Conservation (phyloP, 441 rosid species). For the Corymbia calophylla region DNA sequence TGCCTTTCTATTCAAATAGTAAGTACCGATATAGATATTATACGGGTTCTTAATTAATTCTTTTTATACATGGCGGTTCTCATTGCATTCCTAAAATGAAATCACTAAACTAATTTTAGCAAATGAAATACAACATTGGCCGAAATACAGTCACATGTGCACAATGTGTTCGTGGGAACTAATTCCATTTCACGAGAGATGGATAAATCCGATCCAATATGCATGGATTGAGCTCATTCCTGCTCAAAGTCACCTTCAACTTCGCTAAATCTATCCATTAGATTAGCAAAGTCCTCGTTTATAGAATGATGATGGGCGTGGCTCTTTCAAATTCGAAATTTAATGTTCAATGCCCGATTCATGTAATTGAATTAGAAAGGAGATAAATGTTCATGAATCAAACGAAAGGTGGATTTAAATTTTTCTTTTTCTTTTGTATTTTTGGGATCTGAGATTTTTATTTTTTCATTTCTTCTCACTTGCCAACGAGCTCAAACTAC, state of each 20-base stretch:
- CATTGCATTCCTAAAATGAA: background rate
- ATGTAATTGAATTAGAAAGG: background rate
- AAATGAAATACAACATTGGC: too few species aligned
- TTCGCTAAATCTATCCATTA: background rate
- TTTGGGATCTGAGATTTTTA: background rate
- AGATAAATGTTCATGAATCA: background rate
- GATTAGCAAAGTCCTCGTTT: fast-evolving
- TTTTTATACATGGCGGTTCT: background rate
- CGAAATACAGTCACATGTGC: background rate
- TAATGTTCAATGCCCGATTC: background rate
- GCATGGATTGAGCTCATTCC: fast-evolving
- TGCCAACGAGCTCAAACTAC: background rate
- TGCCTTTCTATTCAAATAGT: too few species aligned
- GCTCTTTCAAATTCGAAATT: background rate
- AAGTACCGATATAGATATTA: background rate
- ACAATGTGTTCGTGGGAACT: background rate
- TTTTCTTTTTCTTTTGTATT: fast-evolving
- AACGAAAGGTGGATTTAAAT: background rate
- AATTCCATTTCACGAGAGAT: background rate
- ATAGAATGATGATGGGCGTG: fast-evolving
- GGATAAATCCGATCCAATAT: too few species aligned
- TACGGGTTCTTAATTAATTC: background rate
- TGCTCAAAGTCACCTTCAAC: background rate
- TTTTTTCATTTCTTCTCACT: background rate
- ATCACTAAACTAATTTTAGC: too few species aligned